Evolutionary conservation across 176 grass and related monocot species (phyloP).

Genomic region (Cocos nucifera): DNA sequence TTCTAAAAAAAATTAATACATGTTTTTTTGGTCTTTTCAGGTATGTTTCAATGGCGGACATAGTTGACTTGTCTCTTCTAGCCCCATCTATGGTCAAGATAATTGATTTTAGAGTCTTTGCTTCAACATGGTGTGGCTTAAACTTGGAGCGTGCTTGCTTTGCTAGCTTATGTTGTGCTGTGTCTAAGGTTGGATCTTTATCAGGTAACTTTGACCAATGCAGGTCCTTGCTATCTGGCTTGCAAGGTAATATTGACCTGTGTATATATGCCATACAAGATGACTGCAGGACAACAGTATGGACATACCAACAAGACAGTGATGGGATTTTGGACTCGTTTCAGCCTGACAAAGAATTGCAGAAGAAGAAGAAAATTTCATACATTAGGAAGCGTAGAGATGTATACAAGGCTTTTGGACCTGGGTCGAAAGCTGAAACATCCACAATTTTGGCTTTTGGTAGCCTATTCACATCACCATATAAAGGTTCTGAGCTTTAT

Average conservation of each 20-base stretch:
- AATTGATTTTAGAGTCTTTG: conserved; percentile 85
- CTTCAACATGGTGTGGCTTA: conserved; percentile 61
- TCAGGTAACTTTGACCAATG: conserved; percentile 49
- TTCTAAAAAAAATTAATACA: not conserved
- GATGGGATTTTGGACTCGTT: conserved; percentile 65
- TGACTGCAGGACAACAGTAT: conserved; percentile 81
- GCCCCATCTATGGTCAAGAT: conserved; percentile 42
- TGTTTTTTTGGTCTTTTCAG: conserved; percentile 36
- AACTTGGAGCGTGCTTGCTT: conserved; percentile 62
- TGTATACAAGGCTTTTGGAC: conserved; percentile 65
- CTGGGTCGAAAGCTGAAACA: conserved; percentile 55
- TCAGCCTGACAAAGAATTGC: conserved; percentile 74
- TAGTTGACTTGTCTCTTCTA: conserved; percentile 65
- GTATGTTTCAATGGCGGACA: conserved; percentile 73
- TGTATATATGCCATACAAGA: conserved; percentile 76
- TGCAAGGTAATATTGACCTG: conserved; percentile 29
- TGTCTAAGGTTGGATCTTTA: conserved; percentile 38
- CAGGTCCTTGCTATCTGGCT: conserved; percentile 57
- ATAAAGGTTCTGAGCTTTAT: conserved; percentile 74
- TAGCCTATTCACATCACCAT: conserved; percentile 79
- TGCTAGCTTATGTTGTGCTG: conserved; percentile 50
- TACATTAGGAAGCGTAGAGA: conserved; percentile 70
- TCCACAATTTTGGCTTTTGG: conserved; percentile 79
- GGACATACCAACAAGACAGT: conserved; percentile 55
- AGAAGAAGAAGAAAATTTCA: conserved; percentile 60